Evolutionary conservation across 257 asterid genomes (phyloP).

Genomic region (Solanum stenotomum): DNA sequence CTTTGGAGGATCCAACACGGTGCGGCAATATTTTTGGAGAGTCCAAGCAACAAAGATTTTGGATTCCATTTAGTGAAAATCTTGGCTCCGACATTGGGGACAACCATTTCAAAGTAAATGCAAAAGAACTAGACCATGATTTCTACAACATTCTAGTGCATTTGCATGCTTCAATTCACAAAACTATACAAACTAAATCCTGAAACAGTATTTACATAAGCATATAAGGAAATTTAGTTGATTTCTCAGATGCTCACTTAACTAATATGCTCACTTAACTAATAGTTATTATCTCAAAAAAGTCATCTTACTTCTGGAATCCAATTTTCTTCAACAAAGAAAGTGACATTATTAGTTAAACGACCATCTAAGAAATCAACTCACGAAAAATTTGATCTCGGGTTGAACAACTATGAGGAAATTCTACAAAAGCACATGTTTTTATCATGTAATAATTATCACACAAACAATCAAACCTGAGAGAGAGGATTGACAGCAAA

Average conservation of each 20-base stretch:
- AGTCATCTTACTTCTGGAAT: background rate
- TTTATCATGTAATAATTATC: background rate
- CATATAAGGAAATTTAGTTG: background rate
- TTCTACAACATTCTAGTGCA: background rate
- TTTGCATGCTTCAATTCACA: background rate
- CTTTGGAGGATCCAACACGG: background rate
- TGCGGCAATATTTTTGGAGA: background rate
- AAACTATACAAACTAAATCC: background rate
- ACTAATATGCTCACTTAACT: no score
- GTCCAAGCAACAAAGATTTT: background rate
- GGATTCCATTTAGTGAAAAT: background rate
- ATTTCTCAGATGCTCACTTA: background rate
- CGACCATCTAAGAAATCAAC: background rate
- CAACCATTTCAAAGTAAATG: background rate
- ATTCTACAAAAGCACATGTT: background rate
- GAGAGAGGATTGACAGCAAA: constrained; percentile 85
- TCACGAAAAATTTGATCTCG: background rate
- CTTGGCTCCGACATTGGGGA: background rate
- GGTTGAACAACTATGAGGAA: background rate
- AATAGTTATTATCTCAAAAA: background rate
- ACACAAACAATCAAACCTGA: constrained; percentile 32
- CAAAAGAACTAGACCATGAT: background rate
- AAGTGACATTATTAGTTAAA: background rate
- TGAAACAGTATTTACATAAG: background rate
- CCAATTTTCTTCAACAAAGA: background rate